Evolutionary conservation across 2,329 filamentous ascomycete genomes (phyloP), one percentile per base, ranked within the genome.

Genomic region (Cordyceps tenuipes): DNA sequence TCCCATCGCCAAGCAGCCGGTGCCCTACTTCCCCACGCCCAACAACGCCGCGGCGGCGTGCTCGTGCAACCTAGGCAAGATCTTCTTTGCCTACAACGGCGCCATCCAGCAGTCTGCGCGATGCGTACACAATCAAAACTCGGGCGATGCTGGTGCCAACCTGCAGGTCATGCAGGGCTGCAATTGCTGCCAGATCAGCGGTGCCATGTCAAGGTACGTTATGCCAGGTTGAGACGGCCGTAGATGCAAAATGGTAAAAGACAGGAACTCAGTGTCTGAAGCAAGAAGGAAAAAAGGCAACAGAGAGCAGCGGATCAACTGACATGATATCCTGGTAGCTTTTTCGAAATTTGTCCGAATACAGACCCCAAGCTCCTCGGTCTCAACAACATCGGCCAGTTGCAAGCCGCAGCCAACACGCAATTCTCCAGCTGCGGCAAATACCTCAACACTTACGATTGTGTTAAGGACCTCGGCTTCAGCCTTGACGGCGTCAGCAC

Each of bases 11-110:
- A 70, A 70, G 44, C 57, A 62, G 29, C 67, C 69, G 13, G 69
- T 75, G 21, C 73, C 73, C n/a, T 75, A 73, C 65, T 75, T 72
- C 60, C 73, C 73, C 3, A 64, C 68, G 0, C 73, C 72, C 1
- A 65, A 69, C 23, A 64, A 70, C 50, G 73, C 69, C 0, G 65
- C 67, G 9, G 68, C 69, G 55, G 68, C 69, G 26, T 75, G 73
- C 65, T 74, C 73, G 13, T 75, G 72, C 63, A 70, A 72, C 62
- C 52, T 73, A 3, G 73, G 70, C 54, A 68, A 67, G 49, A 65
- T 74, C 21, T 67, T 63, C 57, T 43, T 57, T 29, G 65, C 63
- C 6, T 53, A 66, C 46, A 54, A 65, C 15, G 63, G 52, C 47
- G 63, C 60, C 52, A 64, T 66, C 46, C 43, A 63, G 15, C 59